Base-by-base conservation (phyloP, 495 filamentous ascomycete species). In the Penicillium daleae region DNA sequence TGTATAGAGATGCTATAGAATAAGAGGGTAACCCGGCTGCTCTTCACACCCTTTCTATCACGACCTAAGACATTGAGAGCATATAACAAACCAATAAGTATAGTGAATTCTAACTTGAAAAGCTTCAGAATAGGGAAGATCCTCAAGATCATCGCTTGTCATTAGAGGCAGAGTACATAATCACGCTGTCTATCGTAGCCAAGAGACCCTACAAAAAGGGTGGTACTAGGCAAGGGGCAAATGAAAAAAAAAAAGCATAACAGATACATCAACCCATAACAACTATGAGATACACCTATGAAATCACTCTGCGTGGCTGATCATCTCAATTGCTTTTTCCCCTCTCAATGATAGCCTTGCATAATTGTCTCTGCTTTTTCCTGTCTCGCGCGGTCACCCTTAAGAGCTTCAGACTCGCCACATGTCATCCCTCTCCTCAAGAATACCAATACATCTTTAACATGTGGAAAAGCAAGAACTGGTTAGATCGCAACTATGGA, bases 401-500 rank as follows among this genome's bases (percentile, higher is more conserved):
- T 31, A 53, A 35, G 27, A 49, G 10, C 22, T 27, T 12, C 24
- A 26, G 0, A 27, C 4, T 2, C 46, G 22, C 46, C 46, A 49
- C 22, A 46, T 46, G 24, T 17, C 24, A 15, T 27, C 46, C 7
- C 12, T 6, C 24, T 33, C 3, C 6, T 7, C 37, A 46, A 21
- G 10, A 26, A 13, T 6, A 49, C 46, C 46, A 49, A 27, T 5
- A 13, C 27, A 6, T 5, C 39, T 6, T 6, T 6, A 37, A 13
- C 9, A 63, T 63, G 60, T 57, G 60, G 60, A 63, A 57, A 35
- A 57, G 46, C 60, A 63, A 57, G 32, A 57, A 49, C 21, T 53
- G 21, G 40, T 13, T 63, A 10, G 60, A 63, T 44, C 60, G 60
- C 19, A 35, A 53, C 12, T 63, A 63, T 57, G 54, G 53, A 24